These are phyloP conservation scores for Fusarium protoensiforme DNA, from an alignment of 2,329 filamentous ascomycete species.

Conservation along the genomic window DNA sequence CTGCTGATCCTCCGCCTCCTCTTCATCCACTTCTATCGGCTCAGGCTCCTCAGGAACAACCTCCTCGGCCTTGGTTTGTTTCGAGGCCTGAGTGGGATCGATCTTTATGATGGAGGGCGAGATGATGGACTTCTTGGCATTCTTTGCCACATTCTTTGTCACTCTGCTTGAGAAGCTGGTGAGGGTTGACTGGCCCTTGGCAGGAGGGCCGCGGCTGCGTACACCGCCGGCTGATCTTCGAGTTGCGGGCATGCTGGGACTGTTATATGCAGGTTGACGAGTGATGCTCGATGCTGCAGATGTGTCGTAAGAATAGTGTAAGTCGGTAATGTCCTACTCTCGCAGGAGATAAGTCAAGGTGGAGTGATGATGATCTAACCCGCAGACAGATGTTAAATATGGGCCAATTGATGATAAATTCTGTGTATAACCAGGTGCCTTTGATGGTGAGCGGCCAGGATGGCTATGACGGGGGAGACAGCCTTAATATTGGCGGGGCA, in stretches of 20 bases:
- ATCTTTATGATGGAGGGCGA: slow-evolving; percentile 50
- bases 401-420: slow-evolving; percentile 12
- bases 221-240: slow-evolving; percentile 58
- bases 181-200: slow-evolving; percentile 62
- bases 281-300: slow-evolving; percentile 4
- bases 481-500: slow-evolving; percentile 62
- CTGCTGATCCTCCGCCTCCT: slow-evolving; percentile 39
- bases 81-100: slow-evolving; percentile 41
- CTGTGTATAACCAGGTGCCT: neutral
- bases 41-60: slow-evolving; percentile 28
- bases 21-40: slow-evolving; percentile 36
- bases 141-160: slow-evolving; percentile 63
- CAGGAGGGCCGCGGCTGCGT: slow-evolving; percentile 48
- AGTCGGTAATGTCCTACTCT: neutral
- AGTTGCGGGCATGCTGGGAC: slow-evolving; percentile 59
- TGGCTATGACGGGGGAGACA: slow-evolving; percentile 37
- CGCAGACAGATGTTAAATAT: neutral
- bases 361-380: neutral
- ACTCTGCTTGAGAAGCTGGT: slow-evolving; percentile 69
- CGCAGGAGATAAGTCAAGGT: neutral
- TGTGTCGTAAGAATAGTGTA: neutral
- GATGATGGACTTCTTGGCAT: slow-evolving; percentile 57
- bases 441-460: slow-evolving; percentile 16
- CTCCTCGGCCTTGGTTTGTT: slow-evolving; percentile 31
- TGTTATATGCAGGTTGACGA: neutral